phyloP scores from a whole-genome alignment of 495 filamentous ascomycete genomes.

The Xanthoparmelia taractica region DNA sequence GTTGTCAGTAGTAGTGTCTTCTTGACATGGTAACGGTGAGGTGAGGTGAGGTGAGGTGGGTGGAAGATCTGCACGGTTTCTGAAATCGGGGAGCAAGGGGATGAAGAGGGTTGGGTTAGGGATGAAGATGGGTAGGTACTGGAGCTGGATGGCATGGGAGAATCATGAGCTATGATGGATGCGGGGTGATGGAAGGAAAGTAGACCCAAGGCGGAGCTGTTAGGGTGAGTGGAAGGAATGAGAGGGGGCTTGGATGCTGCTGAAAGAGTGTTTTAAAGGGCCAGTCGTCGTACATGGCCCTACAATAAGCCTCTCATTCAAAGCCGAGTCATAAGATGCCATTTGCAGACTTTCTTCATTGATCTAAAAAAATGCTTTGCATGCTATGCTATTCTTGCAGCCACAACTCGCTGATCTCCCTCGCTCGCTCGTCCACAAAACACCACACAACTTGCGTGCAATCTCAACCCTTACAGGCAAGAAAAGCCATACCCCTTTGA shows the following conservation, averaged over 20 bases:
- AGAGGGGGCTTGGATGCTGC: not conserved
- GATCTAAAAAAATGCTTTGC: not conserved
- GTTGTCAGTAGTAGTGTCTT: too few species aligned
- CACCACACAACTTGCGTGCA: not conserved
- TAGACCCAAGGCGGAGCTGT: not conserved
- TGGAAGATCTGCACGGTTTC: not conserved
- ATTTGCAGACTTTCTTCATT: not conserved
- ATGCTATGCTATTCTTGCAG: not conserved
- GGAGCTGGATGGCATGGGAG: slow-evolving; percentile 3
- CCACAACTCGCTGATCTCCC: not conserved
- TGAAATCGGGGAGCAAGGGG: not conserved
- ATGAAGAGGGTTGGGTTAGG: not conserved
- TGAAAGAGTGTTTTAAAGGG: not conserved
- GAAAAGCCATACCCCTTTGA: not conserved
- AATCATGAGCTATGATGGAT: slow-evolving; percentile 3
- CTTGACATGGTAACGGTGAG: too few species aligned
- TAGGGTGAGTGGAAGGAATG: not conserved
- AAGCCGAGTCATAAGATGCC: not conserved
- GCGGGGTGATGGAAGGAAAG: not conserved
- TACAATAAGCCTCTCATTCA: not conserved
- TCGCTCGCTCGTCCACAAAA: not conserved
- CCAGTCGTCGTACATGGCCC: not conserved
- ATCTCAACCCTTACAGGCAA: not conserved
- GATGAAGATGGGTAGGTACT: slow-evolving; percentile 5
- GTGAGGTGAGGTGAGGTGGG: not conserved